Percentiles rank a stretch among this genome's conserved stretches.
Evolutionary conservation across 2,329 filamentous ascomycete species (phyloP).

Genomic region (Ascochyta koolunga): DNA sequence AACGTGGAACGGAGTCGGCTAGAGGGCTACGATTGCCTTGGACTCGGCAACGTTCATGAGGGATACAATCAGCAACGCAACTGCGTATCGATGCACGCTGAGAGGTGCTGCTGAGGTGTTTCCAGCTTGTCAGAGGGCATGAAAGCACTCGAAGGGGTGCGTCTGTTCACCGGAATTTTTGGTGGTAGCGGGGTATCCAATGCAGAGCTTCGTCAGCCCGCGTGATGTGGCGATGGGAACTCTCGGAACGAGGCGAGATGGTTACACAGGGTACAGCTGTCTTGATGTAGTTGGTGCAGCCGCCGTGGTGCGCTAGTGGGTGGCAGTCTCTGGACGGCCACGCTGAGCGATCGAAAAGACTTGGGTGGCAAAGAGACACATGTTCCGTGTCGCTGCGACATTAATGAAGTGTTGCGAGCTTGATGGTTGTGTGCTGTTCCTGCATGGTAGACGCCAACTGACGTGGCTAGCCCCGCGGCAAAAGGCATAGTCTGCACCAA

Average conservation of each 20-base stretch:
- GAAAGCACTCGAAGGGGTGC: constrained; percentile 21
- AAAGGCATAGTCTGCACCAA: constrained; percentile 21
- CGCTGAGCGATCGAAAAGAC: constrained; percentile 16
- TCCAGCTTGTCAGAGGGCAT: constrained; percentile 1
- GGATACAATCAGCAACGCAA: constrained; percentile 12
- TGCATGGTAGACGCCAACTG: constrained; percentile 42
- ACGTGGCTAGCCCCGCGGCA: constrained; percentile 40
- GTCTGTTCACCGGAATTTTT: constrained; percentile 36
- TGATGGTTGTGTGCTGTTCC: constrained; percentile 44
- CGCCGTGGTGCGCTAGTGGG: constrained; percentile 26
- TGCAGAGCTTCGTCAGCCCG: constrained; percentile 29
- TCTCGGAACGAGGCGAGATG: constrained; percentile 28
- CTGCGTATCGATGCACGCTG: constrained; percentile 5
- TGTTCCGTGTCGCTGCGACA: constrained; percentile 35
- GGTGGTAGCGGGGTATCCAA: constrained; percentile 24
- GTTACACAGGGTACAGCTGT: constrained; percentile 46
- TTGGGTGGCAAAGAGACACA: constrained; percentile 36
- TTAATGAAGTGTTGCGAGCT: constrained; percentile 36
- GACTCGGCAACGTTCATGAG: constrained; percentile 19
- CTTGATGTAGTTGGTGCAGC: constrained; percentile 37
- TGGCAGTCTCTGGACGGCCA: constrained; percentile 29
- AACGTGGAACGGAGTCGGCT: constrained; percentile 13
- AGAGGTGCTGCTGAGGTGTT: constrained; percentile 10
- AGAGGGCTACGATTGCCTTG: constrained; percentile 1
- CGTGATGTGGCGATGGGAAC: constrained; percentile 31